Evolutionary conservation across 2,329 filamentous ascomycete genomes (phyloP), one percentile per base, ranked within the genome.

Genomic region (Byssothecium circinans): DNA sequence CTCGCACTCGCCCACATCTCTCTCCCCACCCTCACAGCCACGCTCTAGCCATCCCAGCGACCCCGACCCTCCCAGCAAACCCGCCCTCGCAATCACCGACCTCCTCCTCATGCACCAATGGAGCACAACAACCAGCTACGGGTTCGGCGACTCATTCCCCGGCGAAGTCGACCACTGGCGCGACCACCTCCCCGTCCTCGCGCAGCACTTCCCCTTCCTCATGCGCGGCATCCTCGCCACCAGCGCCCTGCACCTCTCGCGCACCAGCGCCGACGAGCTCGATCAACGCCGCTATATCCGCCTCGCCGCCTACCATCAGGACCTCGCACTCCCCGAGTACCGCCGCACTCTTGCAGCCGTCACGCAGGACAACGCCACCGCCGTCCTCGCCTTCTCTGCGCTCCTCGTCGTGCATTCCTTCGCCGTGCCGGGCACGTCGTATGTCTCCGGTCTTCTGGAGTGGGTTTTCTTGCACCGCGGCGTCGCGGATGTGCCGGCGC

Each of bases 191-290:
- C 36, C 36, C 12, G 12, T 22, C 4, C n/a, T 39, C 5, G 54
- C 42, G 22, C 54, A 58, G 33, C 43, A 49, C 10, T 48, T 41
- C 27, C 50, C 50, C 7, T 61, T 59, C 39, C 46, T 61, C 41
- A 56, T 61, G 56, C 49, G 58, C 25, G 56, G 54, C 1, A 50
- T 61, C 10, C 47, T 59, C 2, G 54, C 58, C 1, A 32, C 58
- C 2, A 49, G 54, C 7, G 52, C 57, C 5, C 39, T 59, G 1
- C 57, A 61, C 41, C 33, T 61, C 8, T 43, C 53, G 20, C 48
- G 37, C 17, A 18, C 22, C 12, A 27, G 41, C 14, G n/a, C 22
- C 2, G 46, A 55, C 27, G 43, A 20, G 6, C 3, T 34, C 7
- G 40, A 38, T 22, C 43, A 40, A 30, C 1, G 36, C 10, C 48